Base-by-base conservation (phyloP, 2,329 filamentous ascomycete species). In the Trematosphaeria pertusa region DNA sequence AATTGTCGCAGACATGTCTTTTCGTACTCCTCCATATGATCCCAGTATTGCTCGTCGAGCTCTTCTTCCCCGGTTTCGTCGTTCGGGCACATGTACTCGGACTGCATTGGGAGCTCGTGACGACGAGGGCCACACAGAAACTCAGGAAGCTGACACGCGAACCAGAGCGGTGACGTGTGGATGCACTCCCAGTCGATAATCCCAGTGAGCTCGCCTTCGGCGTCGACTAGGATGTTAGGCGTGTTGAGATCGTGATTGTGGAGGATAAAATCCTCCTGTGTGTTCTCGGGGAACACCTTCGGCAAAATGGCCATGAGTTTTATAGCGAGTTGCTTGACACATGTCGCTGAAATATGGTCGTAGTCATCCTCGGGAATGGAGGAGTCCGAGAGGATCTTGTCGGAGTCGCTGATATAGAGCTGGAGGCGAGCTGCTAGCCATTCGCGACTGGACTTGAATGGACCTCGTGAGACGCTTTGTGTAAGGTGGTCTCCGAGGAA, bases 171-270 rank as follows among this genome's bases (percentile, higher is more conserved):
- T 5, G 38, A 15, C 2, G 48, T 50, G 19, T 38, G 31, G 9
- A 52, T 30, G 18, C 31, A 48, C 37, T 58, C 52, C 49, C 52
- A 56, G 37, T 56, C 50, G 18, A 60, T 45, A n/a, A 60, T 42
- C 3, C 45, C 50, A 4, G 46, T 22, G 10, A 54, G 14, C 4
- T 53, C 37, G 9, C 31, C 20, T 6, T 44, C n/a, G 17, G 34
- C 28, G 19, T 46, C 39, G 10, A 57, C 31, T 31, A 61, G 41
- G 14, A 59, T 54, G 31, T 56, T 56, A 7, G 24, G 12, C 2
- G 2, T 5, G 26, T 37, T 28, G 26, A 50, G 48, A 22, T 56
- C 43, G 14, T 34, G 31, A 17, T 52, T 31, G 30, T 52, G 45
- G 3, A 52, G 33, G 8, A 50, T 35, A 20, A 47, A 55, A 6